Percentiles rank a stretch among this genome's conserved stretches.
Conservation (phyloP, 2,329 filamentous ascomycete species). For the Xylariaceae sp. region DNA sequence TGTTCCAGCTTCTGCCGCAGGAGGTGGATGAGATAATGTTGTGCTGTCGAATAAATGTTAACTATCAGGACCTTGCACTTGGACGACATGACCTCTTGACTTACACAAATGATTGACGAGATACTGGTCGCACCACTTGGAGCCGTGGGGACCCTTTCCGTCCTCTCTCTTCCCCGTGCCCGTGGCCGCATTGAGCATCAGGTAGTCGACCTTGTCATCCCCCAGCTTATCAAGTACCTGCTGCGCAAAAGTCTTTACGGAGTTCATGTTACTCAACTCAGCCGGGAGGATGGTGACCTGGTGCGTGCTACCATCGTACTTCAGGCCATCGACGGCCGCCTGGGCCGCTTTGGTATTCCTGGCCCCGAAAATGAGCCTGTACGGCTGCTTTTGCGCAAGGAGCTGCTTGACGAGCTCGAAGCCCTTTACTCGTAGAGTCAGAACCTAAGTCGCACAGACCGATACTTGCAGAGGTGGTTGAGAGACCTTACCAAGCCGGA, state of each 20-base stretch:
- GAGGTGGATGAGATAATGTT: conserved; percentile 45
- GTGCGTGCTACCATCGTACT: conserved; percentile 33
- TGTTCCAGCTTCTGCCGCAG: conserved; percentile 39
- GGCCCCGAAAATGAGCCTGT: conserved; percentile 42
- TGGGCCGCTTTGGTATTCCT: conserved; percentile 34
- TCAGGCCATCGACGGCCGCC: conserved; percentile 33
- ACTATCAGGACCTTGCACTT: neutral
- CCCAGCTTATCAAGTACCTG: conserved; percentile 35
- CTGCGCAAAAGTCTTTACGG: conserved; percentile 39
- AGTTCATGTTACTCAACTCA: conserved; percentile 37
- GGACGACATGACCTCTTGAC: no score
- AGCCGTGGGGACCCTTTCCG: conserved; percentile 29
- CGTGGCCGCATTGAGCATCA: conserved; percentile 43
- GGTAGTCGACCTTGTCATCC: conserved; percentile 35
- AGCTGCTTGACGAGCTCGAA: conserved; percentile 47
- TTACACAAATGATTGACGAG: conserved; percentile 47
- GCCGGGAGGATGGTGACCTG: conserved; percentile 38
- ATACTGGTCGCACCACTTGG: conserved; percentile 42
- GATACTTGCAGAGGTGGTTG: no score
- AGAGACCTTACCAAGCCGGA: conserved; percentile 40
- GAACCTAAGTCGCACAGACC: no score
- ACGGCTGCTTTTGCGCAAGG: conserved; percentile 35
- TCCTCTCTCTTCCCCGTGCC: conserved; percentile 27
- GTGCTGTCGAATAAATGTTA: conserved; percentile 30
- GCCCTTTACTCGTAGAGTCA: no score